Evolutionary conservation across 345 rosid species (phyloP), one percentile per base, ranked within the genome.

Genomic region (Arabis hirsuta): DNA sequence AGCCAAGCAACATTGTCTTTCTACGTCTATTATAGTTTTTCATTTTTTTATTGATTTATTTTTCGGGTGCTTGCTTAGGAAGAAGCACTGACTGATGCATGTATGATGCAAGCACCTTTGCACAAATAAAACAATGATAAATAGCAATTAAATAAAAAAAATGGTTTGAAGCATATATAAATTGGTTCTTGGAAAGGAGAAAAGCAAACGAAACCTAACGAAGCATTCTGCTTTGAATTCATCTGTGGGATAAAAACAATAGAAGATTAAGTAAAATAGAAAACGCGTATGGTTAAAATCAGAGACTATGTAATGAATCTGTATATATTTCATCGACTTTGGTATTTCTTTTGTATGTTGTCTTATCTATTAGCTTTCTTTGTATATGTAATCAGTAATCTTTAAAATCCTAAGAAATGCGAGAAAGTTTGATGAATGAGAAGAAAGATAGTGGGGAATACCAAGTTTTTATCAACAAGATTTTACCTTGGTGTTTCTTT

Each of bases 31-130:
- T 58, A 3, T 36, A 36, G 8, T 6, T 31, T 27, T 53, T 7
- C 29, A 3, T 8, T 8, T 6, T 29, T 29, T 43, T 55, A 9
- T 39, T 1, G 2, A 9, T 36, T 36, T 36, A 36, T 59, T 47
- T 11, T 9, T 32, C 64, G 72, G 85, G 91, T 76, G 86, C 27
- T 71, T 83, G 90, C 95, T 87, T 84, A 86, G 68, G 60, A 78
- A 88, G 60, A 78, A 88, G 89, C 95, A 82, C 85, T 48, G 65
- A 55, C 84, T 87, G 24, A 22, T 22, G 24, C 92, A 88, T 72
- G 32, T 50, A 20, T 87, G 92, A 91, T 81, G 95, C 86, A 83
- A 85, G 81, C 85, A 71, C n/a, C 65, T 69, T 69, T 58, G 45
- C 24, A 69, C 16, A 44, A 16, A 46, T 36, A 43, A 12, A 32